These are phyloP conservation scores for Phytophthora syringae DNA, from an alignment of 352 stramenopile species.

Conservation along the genomic window DNA sequence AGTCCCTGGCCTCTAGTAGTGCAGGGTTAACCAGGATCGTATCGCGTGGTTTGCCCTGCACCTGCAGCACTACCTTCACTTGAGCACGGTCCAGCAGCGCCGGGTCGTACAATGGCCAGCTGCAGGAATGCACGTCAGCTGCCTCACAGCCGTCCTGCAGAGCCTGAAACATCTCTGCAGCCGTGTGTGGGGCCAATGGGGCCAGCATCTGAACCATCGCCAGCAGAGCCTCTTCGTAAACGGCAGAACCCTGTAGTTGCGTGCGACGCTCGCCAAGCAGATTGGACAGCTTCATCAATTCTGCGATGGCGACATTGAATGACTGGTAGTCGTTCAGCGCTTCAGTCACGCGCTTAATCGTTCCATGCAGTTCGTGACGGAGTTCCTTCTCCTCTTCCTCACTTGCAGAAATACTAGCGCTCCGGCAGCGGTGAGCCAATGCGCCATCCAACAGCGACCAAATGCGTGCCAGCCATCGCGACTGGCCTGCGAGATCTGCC, in stretches of 20 bases:
- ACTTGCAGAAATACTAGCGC: conserved; percentile 1
- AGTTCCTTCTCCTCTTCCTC: conserved; percentile 48
- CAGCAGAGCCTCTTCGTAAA: conserved; percentile 62
- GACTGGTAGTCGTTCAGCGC: conserved; percentile 78
- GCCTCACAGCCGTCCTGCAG: conserved; percentile 36
- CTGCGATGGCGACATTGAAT: conserved; percentile 91
- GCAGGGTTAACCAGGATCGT: conserved; percentile 69
- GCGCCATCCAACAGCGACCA: conserved; percentile 76
- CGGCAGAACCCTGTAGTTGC: conserved; percentile 36
- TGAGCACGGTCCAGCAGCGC: conserved; percentile 66
- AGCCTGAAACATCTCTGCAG: conserved; percentile 80
- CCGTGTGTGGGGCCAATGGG: conserved; percentile 78
- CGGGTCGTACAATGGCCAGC: conserved; percentile 69
- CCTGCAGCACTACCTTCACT: conserved; percentile 85
- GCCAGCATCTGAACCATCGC: conserved; percentile 81
- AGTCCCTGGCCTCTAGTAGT: conserved; percentile 50
- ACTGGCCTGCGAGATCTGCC: conserved; percentile 81
- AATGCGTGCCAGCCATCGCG: conserved; percentile 82
- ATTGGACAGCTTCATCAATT: conserved; percentile 93
- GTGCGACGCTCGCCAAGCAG: conserved; percentile 59
- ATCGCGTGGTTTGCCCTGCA: conserved; percentile 79
- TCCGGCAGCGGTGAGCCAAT: conserved; percentile 18
- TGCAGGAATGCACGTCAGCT: conserved; percentile 64
- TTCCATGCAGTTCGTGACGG: conserved; percentile 66
- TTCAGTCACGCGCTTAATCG: conserved; percentile 85